Conservation (phyloP, 352 stramenopile species). For the Phytophthora fragariaefolia region DNA sequence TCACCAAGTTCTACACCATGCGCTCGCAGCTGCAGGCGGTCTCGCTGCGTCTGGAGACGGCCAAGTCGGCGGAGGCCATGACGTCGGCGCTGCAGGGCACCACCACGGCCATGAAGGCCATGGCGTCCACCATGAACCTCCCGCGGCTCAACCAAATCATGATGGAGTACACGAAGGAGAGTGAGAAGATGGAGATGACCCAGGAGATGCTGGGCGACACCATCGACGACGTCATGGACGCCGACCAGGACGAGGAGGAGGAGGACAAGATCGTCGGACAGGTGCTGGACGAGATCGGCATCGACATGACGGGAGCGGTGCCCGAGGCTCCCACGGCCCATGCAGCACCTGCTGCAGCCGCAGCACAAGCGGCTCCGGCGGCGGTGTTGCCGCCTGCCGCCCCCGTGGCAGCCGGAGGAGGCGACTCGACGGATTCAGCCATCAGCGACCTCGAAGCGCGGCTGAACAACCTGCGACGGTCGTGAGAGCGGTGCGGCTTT, state of each 20-base stretch:
- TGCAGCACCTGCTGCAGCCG: constrained; percentile 44
- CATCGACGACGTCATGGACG: constrained; percentile 97
- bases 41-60: constrained; percentile 93
- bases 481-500: constrained; percentile 38
- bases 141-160: constrained; percentile 98
- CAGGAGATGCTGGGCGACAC: constrained; percentile 98
- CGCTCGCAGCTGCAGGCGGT: constrained; percentile 96
- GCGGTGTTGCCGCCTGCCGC: constrained; percentile 49
- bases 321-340: constrained; percentile 86
- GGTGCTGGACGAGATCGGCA: constrained; percentile 98
- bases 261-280: constrained; percentile 97
- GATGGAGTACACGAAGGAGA: constrained; percentile 98
- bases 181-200: constrained; percentile 98
- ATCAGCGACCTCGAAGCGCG: constrained; percentile 97
- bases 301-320: constrained; percentile 93
- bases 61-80: constrained; percentile 97
- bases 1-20: constrained; percentile 99
- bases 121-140: constrained; percentile 97
- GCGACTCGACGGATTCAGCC: constrained; percentile 67
- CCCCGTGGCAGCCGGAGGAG: constrained; percentile 59
- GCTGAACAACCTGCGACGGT: constrained; percentile 96
- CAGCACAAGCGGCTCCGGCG: constrained; percentile 55
- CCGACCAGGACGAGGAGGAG: constrained; percentile 95
- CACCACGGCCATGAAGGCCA: constrained; percentile 84
- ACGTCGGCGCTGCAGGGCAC: constrained; percentile 84